Base-by-base conservation (phyloP, 129 eudicot species). In the Gnaphalium uliginosum region DNA sequence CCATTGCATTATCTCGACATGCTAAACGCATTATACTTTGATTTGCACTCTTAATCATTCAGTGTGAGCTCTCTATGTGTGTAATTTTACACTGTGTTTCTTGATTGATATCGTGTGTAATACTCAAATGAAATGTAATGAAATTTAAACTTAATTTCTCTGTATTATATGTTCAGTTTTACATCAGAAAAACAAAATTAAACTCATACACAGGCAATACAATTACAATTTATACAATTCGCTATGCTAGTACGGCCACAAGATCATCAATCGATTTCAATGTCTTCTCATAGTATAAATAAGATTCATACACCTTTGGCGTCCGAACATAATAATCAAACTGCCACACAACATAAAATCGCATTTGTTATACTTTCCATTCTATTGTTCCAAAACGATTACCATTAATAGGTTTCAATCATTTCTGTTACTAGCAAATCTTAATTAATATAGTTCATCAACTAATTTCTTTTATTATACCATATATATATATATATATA, bases 241-340 rank as follows among this genome's bases (percentile, higher is more conserved):
- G 8, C 74, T 80, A 92, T 22, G 93, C 93, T 22, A 92, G 77
- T 5, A 89, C 76, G 30, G 84, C 87, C 76, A 89, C 93, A 18
- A 92, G 93, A 70, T 86, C 83, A 76, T 92, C 97, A 8, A 92
- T 82, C 54, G 96, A 92, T 71, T 87, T 82, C 88, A 92, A 76
- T 1, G 97, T 92, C 96, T 87, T 92, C 93, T 92, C 91, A 50
- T 92, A 92, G 87, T 82, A 89, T 53, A 89, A 26, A 77, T 89
- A 89, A 0, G 97, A 92, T 71, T 92, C 97, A 50, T 87, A 92
- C 37, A 92, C 86, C 83, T 87, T 87, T 7, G 97, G 96, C 1
- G 96, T 69, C 59, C 91, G 88, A 30, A 92, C 80, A 72, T 85
- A 87, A 35, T 77, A 54, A 86, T 92, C 97, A 77, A 92, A 78